Conservation (phyloP, 371 early-diverging fungal genomes). For the Blyttiomyces sp. region DNA sequence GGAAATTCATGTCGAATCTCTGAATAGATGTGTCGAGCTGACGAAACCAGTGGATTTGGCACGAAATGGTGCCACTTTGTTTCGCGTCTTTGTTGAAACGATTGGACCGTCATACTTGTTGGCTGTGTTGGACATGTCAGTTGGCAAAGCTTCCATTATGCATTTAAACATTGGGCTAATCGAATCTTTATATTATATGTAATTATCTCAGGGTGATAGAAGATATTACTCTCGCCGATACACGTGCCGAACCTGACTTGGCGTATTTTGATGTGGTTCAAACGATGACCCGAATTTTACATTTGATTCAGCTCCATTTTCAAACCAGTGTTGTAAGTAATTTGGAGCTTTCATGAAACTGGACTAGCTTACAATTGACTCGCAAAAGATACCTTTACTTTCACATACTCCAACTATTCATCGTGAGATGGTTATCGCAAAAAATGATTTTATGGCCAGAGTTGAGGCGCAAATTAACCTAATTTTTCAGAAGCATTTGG, state of each 20-base stretch:
- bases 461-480: conserved; percentile 76
- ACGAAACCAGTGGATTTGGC: conserved; percentile 63
- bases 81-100: conserved; percentile 67
- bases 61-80: conserved; percentile 58
- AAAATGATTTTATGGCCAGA: conserved; percentile 80
- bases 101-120: conserved; percentile 78
- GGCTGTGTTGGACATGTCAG: conserved; percentile 77
- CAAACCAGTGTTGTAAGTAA: conserved; percentile 72
- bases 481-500: conserved; percentile 74
- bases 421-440: conserved; percentile 74
- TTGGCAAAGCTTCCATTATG: conserved; percentile 5
- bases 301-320: conserved; percentile 87
- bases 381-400: conserved; percentile 66
- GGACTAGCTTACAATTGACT: not conserved
- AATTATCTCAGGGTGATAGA: conserved; percentile 62
- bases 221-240: conserved; percentile 55
- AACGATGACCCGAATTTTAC: conserved; percentile 68
- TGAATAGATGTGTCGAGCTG: conserved; percentile 78
- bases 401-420: conserved; percentile 74
- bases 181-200: not conserved
- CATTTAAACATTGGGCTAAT: not conserved
- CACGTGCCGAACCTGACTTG: conserved; percentile 70
- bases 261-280: conserved; percentile 66
- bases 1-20: conserved; percentile 81
- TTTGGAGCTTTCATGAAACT: not conserved